These are phyloP conservation scores for Pseudogymnoascus sp. DNA, from an alignment of 2,329 filamentous ascomycete genomes.

Conservation along the genomic window DNA sequence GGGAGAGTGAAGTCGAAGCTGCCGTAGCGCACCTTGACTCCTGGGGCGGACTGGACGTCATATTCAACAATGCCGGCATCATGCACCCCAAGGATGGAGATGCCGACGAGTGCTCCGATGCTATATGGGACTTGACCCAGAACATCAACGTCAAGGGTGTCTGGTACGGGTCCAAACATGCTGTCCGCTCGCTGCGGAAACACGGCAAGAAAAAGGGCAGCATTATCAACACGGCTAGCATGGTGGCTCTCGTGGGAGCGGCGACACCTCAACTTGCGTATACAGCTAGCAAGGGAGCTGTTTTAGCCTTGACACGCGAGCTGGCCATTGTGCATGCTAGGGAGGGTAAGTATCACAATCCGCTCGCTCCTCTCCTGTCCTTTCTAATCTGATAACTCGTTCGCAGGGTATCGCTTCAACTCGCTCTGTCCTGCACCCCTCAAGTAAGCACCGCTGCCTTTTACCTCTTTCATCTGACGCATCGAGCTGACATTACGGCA, in stretches of 20 bases:
- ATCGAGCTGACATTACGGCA: neutral
- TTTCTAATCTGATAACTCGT: neutral
- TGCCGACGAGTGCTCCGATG: constrained; percentile 63
- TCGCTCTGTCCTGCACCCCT: constrained; percentile 66
- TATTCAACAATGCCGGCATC: constrained; percentile 80
- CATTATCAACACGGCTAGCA: constrained; percentile 69
- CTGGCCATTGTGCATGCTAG: constrained; percentile 68
- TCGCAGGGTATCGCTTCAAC: constrained; percentile 62
- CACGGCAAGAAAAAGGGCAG: constrained; percentile 61
- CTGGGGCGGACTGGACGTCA: constrained; percentile 67
- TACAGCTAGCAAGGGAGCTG: constrained; percentile 70
- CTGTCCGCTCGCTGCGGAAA: constrained; percentile 59
- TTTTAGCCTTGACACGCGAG: constrained; percentile 67
- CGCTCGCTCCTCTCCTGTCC: neutral
- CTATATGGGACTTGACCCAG: constrained; percentile 71
- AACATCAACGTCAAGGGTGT: constrained; percentile 75
- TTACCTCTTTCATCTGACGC: neutral
- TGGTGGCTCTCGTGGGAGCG: constrained; percentile 64
- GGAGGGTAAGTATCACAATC: constrained; percentile 42
- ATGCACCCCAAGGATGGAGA: constrained; percentile 63
- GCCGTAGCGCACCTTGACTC: constrained; percentile 56
- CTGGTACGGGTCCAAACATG: constrained; percentile 71
- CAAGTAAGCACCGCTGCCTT: constrained; percentile 36
- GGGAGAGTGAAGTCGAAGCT: constrained; percentile 59
- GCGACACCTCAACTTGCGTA: constrained; percentile 70